Evolutionary conservation across 805 yeast genomes (phyloP).

Genomic region (Huiozyma sinensis): DNA sequence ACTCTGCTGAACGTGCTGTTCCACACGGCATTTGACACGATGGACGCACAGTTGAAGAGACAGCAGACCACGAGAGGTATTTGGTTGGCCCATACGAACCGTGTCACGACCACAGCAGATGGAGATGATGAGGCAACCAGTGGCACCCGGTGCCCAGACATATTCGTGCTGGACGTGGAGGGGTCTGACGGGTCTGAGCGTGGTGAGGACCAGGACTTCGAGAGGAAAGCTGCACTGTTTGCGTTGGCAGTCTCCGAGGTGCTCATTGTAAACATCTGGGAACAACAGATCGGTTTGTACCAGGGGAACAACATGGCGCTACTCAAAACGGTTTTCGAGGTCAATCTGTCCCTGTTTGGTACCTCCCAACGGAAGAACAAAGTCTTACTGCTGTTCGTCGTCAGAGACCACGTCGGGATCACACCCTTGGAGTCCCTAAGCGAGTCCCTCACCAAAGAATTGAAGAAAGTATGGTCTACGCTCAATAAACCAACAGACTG

Average conservation of each 20-base stretch:
- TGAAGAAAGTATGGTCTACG: slow-evolving; percentile 66
- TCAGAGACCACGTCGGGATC: slow-evolving; percentile 82
- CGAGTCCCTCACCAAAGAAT: slow-evolving; percentile 57
- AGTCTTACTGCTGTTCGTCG: slow-evolving; percentile 70
- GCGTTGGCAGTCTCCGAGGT: slow-evolving; percentile 89
- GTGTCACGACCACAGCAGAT: slow-evolving; percentile 22
- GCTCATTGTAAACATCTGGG: slow-evolving; percentile 90
- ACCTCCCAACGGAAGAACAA: slow-evolving; percentile 40
- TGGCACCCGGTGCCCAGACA: slow-evolving; percentile 21
- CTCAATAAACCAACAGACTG: slow-evolving; percentile 64
- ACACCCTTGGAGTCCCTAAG: slow-evolving; percentile 71
- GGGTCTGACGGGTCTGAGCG: slow-evolving; percentile 98
- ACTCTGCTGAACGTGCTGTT: slow-evolving; percentile 80
- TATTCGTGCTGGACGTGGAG: slow-evolving; percentile 92
- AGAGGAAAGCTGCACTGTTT: slow-evolving; percentile 89
- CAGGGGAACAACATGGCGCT: slow-evolving; percentile 98
- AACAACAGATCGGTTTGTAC: slow-evolving; percentile 89
- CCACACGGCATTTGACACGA: slow-evolving; percentile 81
- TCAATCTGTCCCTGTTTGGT: slow-evolving; percentile 78
- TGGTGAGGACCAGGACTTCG: slow-evolving; percentile 98
- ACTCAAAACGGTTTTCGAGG: slow-evolving; percentile 92
- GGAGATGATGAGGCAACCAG: slow-evolving; percentile 1
- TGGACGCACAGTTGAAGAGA: slow-evolving; percentile 68
- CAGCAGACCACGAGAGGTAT: slow-evolving; percentile 88
- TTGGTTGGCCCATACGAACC: slow-evolving; percentile 55